Percentiles rank a stretch among this genome's conserved stretches.
Conservation (phyloP, 306 rosid species). For the Prosopis cineraria region DNA sequence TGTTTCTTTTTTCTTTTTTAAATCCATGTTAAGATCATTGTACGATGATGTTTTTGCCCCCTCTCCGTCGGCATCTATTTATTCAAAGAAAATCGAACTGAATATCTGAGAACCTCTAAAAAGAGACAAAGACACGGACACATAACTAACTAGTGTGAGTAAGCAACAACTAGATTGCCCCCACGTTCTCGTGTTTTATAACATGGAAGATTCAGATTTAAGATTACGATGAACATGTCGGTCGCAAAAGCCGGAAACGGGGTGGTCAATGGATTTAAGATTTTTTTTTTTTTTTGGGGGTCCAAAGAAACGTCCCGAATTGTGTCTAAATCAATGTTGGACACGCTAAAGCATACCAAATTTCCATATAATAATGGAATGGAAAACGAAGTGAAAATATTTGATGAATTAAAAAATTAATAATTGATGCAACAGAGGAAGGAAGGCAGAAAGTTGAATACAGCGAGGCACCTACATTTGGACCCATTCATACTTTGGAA, state of each 20-base stretch:
- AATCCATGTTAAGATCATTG: not conserved
- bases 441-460: conserved; percentile 37
- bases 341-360: conserved; percentile 33
- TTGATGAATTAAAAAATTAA: not conserved
- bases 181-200: not conserved
- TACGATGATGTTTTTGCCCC: not conserved
- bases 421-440: conserved; percentile 8
- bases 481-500: conserved; percentile 44
- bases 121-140: not conserved
- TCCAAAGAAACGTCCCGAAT: conserved; percentile 31
- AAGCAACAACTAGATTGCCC: conserved; percentile 9
- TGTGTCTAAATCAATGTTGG: conserved; percentile 29
- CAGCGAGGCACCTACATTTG: conserved; percentile 48
- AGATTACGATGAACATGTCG: conserved; percentile 13
- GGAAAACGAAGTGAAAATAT: conserved; percentile 37
- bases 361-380: conserved; percentile 16
- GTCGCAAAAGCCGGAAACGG: not conserved
- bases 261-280: conserved; percentile 29
- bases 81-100: not conserved
- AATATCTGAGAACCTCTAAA: not conserved
- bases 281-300: conserved; percentile 26
- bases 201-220: not conserved
- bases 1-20: too few relatives aligned
- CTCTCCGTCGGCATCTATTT: not conserved
- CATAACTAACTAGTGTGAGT: not conserved